Percentiles rank a stretch among this genome's conserved stretches.
These are phyloP conservation scores for Sungouiozyma intestinalis DNA, from an alignment of 805 yeast genomes.

Conservation along the genomic window DNA sequence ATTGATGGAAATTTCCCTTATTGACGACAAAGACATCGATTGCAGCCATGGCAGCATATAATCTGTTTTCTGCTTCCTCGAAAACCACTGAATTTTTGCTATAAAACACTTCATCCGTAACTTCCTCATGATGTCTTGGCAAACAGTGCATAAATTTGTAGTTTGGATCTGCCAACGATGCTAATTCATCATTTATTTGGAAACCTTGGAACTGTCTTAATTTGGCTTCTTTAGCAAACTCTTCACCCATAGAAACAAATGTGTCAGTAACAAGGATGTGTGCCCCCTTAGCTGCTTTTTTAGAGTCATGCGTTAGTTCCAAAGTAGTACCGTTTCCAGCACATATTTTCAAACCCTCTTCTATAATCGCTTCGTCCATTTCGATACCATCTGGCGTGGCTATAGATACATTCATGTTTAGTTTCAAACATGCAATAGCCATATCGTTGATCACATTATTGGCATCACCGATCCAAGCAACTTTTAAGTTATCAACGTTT, in stretches of 20 bases:
- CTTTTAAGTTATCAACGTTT: slow-evolving; percentile 40
- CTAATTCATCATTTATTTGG: slow-evolving; percentile 66
- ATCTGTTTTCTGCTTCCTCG: slow-evolving; percentile 90
- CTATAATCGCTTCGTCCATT: slow-evolving; percentile 45
- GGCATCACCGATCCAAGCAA: slow-evolving; percentile 96
- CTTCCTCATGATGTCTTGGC: slow-evolving; percentile 94
- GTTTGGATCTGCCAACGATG: slow-evolving; percentile 46
- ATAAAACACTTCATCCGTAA: slow-evolving; percentile 86
- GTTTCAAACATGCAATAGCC: slow-evolving; percentile 74
- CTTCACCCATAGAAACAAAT: slow-evolving; percentile 98
- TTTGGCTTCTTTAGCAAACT: slow-evolving; percentile 59
- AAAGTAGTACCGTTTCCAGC: slow-evolving; percentile 41
- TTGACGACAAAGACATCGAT: slow-evolving; percentile 82
- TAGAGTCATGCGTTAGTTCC: slow-evolving; percentile 60
- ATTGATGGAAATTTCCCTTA: slow-evolving; percentile 47
- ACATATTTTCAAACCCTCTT: slow-evolving; percentile 45
- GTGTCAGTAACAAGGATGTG: slow-evolving; percentile 90
- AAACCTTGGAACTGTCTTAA: slow-evolving; percentile 76
- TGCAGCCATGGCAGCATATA: slow-evolving; percentile 93
- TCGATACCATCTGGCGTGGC: slow-evolving; percentile 18
- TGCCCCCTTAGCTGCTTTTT: slow-evolving; percentile 61
- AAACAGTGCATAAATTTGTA: slow-evolving; percentile 97
- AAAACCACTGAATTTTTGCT: slow-evolving; percentile 76
- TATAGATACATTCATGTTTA: slow-evolving; percentile 51
- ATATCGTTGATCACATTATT: slow-evolving; percentile 93